Conservation (phyloP, 139 green algal genomes). For the Chlorella sp. region DNA sequence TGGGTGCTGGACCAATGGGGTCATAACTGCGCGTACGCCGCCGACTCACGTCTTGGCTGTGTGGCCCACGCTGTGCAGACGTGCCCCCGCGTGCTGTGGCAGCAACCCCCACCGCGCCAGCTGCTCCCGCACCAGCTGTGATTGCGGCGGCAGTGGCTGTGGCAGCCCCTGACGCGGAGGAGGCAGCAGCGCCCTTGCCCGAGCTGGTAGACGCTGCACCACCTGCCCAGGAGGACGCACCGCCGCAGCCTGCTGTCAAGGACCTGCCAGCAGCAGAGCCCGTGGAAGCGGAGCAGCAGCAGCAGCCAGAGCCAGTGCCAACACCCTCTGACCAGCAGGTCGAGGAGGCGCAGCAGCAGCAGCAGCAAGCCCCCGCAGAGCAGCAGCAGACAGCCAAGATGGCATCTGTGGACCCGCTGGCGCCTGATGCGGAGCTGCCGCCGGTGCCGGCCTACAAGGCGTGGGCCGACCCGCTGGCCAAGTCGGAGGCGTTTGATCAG, state of each 20-base stretch:
- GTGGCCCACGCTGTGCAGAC: too few species aligned
- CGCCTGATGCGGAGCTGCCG: conserved; percentile 32
- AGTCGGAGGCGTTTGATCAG: conserved; percentile 69
- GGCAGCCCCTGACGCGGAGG: not conserved
- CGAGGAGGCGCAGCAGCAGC: not conserved
- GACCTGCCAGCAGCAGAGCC: not conserved
- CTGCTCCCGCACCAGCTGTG: not conserved
- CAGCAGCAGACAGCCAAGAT: not conserved
- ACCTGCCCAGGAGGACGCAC: too few species aligned
- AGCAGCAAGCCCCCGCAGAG: not conserved
- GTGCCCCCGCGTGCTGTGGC: not conserved
- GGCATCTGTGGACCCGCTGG: conserved; percentile 39
- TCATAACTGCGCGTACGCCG: too few species aligned
- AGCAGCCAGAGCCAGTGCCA: not conserved
- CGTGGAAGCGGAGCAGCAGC: not conserved
- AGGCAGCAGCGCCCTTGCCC: too few species aligned
- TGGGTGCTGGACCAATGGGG: too few species aligned
- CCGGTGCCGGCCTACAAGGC: conserved; percentile 38
- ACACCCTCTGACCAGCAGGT: not conserved
- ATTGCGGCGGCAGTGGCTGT: not conserved
- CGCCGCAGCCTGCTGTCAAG: not conserved
- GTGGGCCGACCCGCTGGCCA: conserved; percentile 35
- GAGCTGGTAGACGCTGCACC: not conserved
- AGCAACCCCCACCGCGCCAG: not conserved
- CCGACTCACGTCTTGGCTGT: too few species aligned